phyloP scores from a whole-genome alignment of 2,329 filamentous ascomycete species.

The Zopfia rhizophila region DNA sequence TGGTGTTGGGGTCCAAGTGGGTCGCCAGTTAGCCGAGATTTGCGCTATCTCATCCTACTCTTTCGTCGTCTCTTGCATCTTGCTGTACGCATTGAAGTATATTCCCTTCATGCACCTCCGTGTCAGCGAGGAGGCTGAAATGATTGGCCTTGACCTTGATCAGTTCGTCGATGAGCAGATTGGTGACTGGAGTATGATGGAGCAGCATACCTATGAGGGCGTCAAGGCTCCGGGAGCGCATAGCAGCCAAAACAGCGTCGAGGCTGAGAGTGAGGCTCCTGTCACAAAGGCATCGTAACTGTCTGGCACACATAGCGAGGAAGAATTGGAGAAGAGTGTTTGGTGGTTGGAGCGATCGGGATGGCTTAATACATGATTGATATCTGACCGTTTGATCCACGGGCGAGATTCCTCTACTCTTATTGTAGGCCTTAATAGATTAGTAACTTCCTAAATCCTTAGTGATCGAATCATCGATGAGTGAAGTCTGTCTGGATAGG shows the following conservation, averaged over 20 bases:
- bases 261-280: conserved; percentile 12
- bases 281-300: conserved; percentile 16
- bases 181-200: conserved; percentile 59
- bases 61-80: conserved; percentile 63
- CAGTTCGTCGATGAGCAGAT: conserved; percentile 69
- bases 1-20: conserved; percentile 65
- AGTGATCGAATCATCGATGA: too few relatives aligned
- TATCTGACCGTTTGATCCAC: too few relatives aligned
- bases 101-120: conserved; percentile 65
- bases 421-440: too few relatives aligned
- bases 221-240: conserved; percentile 29
- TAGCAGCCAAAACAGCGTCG: conserved; percentile 31
- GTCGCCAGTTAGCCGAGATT: conserved; percentile 67
- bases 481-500: too few relatives aligned
- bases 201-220: conserved; percentile 37
- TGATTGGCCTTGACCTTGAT: conserved; percentile 64
- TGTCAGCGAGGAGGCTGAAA: conserved; percentile 65
- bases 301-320: too few relatives aligned
- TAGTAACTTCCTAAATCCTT: too few relatives aligned
- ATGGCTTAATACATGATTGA: too few relatives aligned
- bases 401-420: too few relatives aligned
- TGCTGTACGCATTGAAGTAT: conserved; percentile 64
- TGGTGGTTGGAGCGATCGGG: too few relatives aligned
- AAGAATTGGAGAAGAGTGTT: background rate
- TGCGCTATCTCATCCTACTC: conserved; percentile 64